Percentiles rank a stretch among this genome's conserved stretches.
These are phyloP conservation scores for Saccharata proteae DNA, from an alignment of 2,329 filamentous ascomycete species.

Conservation along the genomic window DNA sequence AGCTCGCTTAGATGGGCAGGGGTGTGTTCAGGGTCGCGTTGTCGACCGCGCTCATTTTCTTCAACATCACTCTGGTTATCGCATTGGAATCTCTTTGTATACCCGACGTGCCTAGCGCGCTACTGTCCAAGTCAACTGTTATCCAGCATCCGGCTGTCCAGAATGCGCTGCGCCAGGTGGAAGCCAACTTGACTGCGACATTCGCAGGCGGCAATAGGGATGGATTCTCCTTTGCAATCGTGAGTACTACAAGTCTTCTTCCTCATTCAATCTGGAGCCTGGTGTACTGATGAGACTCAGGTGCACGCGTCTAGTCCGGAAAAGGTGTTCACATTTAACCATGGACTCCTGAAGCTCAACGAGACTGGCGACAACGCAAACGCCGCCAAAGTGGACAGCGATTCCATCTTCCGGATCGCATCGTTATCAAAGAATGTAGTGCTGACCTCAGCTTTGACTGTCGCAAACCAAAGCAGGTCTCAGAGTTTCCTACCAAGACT, in stretches of 20 bases:
- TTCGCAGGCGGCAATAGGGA: constrained; percentile 16
- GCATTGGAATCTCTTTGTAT: constrained; percentile 15
- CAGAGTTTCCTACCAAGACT: constrained; percentile 8
- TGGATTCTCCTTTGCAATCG: constrained; percentile 19
- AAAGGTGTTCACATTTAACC: constrained; percentile 16
- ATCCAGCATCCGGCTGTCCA: constrained; percentile 15
- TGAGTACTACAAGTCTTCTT: constrained; percentile 11
- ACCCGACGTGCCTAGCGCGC: constrained; percentile 14
- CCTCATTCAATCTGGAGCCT: not conserved
- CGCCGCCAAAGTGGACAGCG: constrained; percentile 12
- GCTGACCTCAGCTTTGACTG: constrained; percentile 14
- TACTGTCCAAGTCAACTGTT: constrained; percentile 13
- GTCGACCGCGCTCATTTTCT: not conserved
- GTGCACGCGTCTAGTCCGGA: constrained; percentile 16
- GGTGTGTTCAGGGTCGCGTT: too few species aligned
- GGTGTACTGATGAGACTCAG: too few species aligned
- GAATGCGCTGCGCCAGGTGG: constrained; percentile 15
- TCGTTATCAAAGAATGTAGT: constrained; percentile 20
- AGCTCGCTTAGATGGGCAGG: too few species aligned
- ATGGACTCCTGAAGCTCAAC: constrained; percentile 19
- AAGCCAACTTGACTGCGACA: constrained; percentile 11
- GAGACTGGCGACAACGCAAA: constrained; percentile 11
- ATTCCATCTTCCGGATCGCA: constrained; percentile 19
- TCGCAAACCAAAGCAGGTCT: constrained; percentile 11
- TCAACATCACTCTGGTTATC: not conserved